These are phyloP conservation scores for Saposhnikovia divaricata DNA, from an alignment of 129 eudicot genomes.

Conservation along the genomic window DNA sequence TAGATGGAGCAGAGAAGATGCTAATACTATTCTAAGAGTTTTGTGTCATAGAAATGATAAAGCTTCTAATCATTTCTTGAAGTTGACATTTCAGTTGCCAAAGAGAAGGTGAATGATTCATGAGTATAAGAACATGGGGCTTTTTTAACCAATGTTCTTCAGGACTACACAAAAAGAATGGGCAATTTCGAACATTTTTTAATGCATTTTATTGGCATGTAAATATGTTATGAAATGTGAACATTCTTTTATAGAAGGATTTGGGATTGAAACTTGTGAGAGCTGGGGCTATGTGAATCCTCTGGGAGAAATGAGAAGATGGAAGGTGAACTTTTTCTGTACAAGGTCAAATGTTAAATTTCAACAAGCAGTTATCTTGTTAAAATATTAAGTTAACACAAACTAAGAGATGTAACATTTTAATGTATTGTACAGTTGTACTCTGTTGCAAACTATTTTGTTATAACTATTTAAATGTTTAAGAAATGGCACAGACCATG, in stretches of 20 bases:
- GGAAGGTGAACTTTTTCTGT: background rate
- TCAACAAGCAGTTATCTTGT: no score
- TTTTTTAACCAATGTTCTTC: slow-evolving; percentile 7
- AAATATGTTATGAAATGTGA: background rate
- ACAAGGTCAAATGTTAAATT: no score
- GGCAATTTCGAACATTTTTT: background rate
- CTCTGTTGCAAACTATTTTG: no score
- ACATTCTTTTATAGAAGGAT: background rate
- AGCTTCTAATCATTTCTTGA: slow-evolving; percentile 60
- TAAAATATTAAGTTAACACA: no score
- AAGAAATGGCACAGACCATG: no score
- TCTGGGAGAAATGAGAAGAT: background rate
- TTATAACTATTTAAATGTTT: no score
- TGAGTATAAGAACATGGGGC: background rate
- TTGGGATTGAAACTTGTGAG: background rate
- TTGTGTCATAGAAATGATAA: slow-evolving; percentile 74
- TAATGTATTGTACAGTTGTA: no score
- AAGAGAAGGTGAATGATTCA: slow-evolving; percentile 39
- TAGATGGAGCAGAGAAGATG: slow-evolving; percentile 68
- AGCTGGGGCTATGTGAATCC: background rate
- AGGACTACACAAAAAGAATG: background rate
- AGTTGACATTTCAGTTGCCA: slow-evolving; percentile 75
- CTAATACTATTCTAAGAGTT: slow-evolving; percentile 79
- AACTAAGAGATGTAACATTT: no score
- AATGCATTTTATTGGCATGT: background rate